Percentiles rank a stretch among this genome's conserved stretches.
Conservation (phyloP, 192 early-diverging fungal genomes). For the Rhizophagus clarus region DNA sequence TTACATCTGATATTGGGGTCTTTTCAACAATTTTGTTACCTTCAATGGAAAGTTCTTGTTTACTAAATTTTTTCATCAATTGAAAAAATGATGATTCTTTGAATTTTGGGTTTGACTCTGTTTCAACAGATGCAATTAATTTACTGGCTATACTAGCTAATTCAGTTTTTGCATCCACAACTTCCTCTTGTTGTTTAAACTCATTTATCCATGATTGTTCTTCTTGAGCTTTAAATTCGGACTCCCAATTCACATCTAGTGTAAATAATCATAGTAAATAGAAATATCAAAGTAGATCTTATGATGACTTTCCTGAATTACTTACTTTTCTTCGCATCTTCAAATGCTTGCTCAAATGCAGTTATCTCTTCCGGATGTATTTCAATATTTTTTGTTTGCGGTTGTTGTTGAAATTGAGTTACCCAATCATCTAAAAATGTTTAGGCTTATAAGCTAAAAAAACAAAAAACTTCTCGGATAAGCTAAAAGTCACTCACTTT, state of each 20-base stretch:
- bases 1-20: slow-evolving; percentile 16
- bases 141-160: slow-evolving; percentile 81
- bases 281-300: neutral
- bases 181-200: slow-evolving; percentile 54
- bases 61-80: slow-evolving; percentile 91
- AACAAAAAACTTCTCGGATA: neutral
- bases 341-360: slow-evolving; percentile 75
- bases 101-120: slow-evolving; percentile 90
- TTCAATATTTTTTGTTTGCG: neutral
- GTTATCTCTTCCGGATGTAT: slow-evolving; percentile 50
- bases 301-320: neutral
- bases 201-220: slow-evolving; percentile 56
- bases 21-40: slow-evolving; percentile 85
- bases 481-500: neutral
- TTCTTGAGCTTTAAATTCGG: slow-evolving; percentile 58
- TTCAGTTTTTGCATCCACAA: slow-evolving; percentile 54
- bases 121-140: slow-evolving; percentile 75
- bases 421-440: slow-evolving; percentile 41
- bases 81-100: slow-evolving; percentile 87
- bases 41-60: slow-evolving; percentile 85
- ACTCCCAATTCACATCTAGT: slow-evolving; percentile 51
- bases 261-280: neutral
- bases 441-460: neutral
- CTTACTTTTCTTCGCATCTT: slow-evolving; percentile 55
- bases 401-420: slow-evolving; percentile 48